Evolutionary conservation across 2,329 filamentous ascomycete species (phyloP).

Genomic region (Penicillium decumbens): DNA sequence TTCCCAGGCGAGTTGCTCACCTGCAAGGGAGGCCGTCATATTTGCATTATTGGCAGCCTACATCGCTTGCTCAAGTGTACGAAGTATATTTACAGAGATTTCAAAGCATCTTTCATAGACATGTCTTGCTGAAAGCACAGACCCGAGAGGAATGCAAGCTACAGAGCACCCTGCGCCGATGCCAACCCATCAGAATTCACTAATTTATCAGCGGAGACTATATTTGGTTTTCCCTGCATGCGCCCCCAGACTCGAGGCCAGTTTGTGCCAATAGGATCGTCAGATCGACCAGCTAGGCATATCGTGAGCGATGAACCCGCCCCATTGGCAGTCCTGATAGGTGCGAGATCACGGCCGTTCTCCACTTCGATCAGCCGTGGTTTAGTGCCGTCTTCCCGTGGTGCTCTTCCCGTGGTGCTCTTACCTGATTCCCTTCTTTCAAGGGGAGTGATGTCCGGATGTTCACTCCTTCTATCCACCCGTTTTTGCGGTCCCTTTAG

Average conservation of each 20-base stretch:
- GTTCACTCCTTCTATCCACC: neutral
- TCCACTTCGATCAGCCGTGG: slow-evolving; percentile 6
- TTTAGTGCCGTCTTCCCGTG: neutral
- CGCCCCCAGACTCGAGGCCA: neutral
- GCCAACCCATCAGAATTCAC: slow-evolving; percentile 8
- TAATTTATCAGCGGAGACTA: slow-evolving; percentile 8
- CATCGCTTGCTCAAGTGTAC: too few relatives aligned
- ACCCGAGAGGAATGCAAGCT: neutral
- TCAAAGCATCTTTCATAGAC: too few relatives aligned
- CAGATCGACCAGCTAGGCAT: neutral
- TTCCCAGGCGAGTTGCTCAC: too few relatives aligned
- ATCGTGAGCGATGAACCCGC: slow-evolving; percentile 11
- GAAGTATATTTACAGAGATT: too few relatives aligned
- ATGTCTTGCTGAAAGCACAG: neutral
- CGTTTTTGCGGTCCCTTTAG: neutral
- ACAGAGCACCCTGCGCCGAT: neutral
- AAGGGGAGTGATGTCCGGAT: neutral
- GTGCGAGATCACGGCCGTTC: neutral
- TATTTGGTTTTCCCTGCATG: neutral
- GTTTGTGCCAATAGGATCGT: slow-evolving; percentile 1
- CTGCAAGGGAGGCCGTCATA: too few relatives aligned
- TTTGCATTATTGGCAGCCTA: too few relatives aligned
- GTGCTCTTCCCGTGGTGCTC: slow-evolving; percentile 1
- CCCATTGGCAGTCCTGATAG: slow-evolving; percentile 5
- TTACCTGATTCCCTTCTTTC: slow-evolving; percentile 3